These are phyloP conservation scores for Geotrichum restrictum DNA, from an alignment of 1,139 yeast genomes.

Conservation along the genomic window DNA sequence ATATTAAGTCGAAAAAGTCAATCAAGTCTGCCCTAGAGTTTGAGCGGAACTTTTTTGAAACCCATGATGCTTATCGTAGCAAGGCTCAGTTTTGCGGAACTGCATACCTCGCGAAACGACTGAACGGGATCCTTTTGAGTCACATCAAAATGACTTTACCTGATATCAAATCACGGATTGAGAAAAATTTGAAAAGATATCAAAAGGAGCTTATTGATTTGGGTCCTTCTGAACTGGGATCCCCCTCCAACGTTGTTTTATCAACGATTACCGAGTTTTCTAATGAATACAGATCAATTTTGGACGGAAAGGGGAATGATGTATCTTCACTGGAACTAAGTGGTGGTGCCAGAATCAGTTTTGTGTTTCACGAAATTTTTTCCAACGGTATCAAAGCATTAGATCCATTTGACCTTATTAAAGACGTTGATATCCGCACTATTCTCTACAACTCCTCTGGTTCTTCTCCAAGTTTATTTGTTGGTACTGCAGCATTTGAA, in stretches of 20 bases:
- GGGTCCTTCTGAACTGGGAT: constrained; percentile 74
- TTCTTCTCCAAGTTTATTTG: constrained; percentile 91
- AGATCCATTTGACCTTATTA: constrained; percentile 96
- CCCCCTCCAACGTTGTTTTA: constrained; percentile 85
- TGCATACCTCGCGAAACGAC: constrained; percentile 91
- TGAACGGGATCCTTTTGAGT: constrained; percentile 82
- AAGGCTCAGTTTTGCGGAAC: constrained; percentile 95
- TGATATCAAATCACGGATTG: constrained; percentile 88
- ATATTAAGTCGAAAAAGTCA: constrained; percentile 81
- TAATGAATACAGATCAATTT: constrained; percentile 84
- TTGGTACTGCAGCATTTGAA: constrained; percentile 95
- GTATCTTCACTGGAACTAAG: constrained; percentile 80
- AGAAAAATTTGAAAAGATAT: constrained; percentile 82
- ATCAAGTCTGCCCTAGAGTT: constrained; percentile 84
- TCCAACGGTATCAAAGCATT: constrained; percentile 88
- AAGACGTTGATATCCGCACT: constrained; percentile 96
- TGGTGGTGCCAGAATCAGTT: constrained; percentile 97
- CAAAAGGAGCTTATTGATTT: constrained; percentile 70
- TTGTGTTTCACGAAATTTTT: constrained; percentile 94
- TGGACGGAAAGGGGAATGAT: constrained; percentile 88
- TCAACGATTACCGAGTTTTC: constrained; percentile 91
- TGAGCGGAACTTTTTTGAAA: constrained; percentile 77
- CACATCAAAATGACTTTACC: constrained; percentile 95
- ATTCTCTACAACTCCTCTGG: constrained; percentile 91
- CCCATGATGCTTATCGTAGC: constrained; percentile 90